Base-by-base conservation (phyloP, 2,329 filamentous ascomycete species). In the Keithomyces neogunnii region DNA sequence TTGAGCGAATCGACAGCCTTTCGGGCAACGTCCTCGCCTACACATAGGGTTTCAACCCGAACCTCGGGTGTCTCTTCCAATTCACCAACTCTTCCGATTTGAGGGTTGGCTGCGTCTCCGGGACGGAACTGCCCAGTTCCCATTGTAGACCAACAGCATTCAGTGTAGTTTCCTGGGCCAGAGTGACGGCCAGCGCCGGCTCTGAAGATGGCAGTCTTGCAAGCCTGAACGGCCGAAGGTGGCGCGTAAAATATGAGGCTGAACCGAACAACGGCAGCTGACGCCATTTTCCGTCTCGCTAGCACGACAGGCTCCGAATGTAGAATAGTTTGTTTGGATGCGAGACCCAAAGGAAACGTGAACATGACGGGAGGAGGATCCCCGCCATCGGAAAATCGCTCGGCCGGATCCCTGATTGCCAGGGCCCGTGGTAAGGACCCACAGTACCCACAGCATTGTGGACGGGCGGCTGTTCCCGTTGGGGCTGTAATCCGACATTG, bases 121-220 rank as follows among this genome's bases (percentile, higher is more conserved):
- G 84, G 84, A 0, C 80, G 76, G 64, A 88, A 89, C 60, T 88
- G 84, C 0, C 82, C 83, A 0, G 70, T 80, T 4, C 85, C 85
- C 3, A 66, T 55, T 0, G 69, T 65, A 4, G 69, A 66, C 69
- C 71, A 83, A 63, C 73, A 75, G 61, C 71, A 76, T 57, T 82
- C 76, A 29, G 74, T 78, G 60, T 82, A 82, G 57, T 72, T 73
- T n/a, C 74, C 75, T 1, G 69, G 59, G 0, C 68, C 68, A 0
- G 76, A 73, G 51, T 76, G 78, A 9, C 72, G 66, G 30, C 80
- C 79, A 2, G 78, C 79, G n/a, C 79, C 78, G 13, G 77, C 75
- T n/a, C 68, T 69, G 61, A 82, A 81, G 57, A 82, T 69, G 53
- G 79, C 79, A 0, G 66, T 52, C 62, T 82, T 82, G 63, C 75